Conservation (phyloP, 305 asterid species). For the Plantago rigida region DNA sequence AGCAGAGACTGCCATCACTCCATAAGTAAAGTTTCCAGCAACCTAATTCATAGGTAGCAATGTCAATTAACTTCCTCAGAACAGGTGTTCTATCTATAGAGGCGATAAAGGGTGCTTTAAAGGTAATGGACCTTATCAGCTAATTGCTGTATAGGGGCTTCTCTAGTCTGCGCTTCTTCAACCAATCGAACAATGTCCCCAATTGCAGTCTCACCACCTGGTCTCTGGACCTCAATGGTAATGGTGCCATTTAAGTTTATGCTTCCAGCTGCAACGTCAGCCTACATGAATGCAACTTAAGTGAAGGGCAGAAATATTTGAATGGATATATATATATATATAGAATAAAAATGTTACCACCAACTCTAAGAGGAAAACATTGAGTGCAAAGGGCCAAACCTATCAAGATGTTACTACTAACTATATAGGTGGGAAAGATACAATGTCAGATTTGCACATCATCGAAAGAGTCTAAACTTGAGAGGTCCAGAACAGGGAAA, state of each 20-base stretch:
- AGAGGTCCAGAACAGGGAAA: neutral
- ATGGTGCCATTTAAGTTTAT: slow-evolving; percentile 86
- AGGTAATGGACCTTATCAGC: slow-evolving; percentile 70
- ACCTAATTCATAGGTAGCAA: slow-evolving; percentile 41
- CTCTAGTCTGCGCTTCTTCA: slow-evolving; percentile 96
- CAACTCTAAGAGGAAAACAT: too few species aligned
- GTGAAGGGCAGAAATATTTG: slow-evolving; percentile 4
- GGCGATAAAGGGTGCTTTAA: neutral
- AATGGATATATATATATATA: too few species aligned
- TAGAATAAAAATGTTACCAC: too few species aligned
- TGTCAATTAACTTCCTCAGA: neutral
- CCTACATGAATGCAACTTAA: slow-evolving; percentile 40
- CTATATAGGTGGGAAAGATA: neutral
- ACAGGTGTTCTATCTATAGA: too few species aligned
- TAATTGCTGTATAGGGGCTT: slow-evolving; percentile 93
- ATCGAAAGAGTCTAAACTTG: neutral
- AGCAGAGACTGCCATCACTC: slow-evolving; percentile 92
- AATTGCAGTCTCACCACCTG: slow-evolving; percentile 96
- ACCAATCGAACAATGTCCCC: slow-evolving; percentile 95
- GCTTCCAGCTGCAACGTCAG: slow-evolving; percentile 93
- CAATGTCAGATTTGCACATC: neutral
- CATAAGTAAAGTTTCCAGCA: slow-evolving; percentile 92
- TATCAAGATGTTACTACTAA: neutral
- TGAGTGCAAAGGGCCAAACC: too few species aligned
- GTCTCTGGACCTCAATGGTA: slow-evolving; percentile 81